Conservation (phyloP, 1,139 yeast species). For the Suhomyces choctaworum region DNA sequence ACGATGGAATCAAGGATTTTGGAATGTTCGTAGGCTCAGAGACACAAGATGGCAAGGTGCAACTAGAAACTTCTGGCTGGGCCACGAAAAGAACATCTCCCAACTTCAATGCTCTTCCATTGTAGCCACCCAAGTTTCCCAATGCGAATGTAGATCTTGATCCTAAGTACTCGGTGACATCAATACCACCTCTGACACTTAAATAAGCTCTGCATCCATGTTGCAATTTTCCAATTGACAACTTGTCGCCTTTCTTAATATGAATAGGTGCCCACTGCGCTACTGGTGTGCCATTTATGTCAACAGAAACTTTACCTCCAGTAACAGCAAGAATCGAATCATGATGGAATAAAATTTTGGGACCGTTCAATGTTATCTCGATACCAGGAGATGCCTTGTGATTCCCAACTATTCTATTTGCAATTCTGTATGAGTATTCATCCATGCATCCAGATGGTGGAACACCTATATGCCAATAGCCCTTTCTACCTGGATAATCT, state of each 20-base stretch:
- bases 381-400: constrained; percentile 79
- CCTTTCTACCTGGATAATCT: constrained; percentile 91
- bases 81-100: constrained; percentile 92
- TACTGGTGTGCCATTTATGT: constrained; percentile 60
- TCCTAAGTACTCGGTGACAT: constrained; percentile 90
- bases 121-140: constrained; percentile 92
- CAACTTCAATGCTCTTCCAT: constrained; percentile 85
- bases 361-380: constrained; percentile 87
- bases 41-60: constrained; percentile 70
- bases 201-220: constrained; percentile 88
- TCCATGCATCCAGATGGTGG: constrained; percentile 99
- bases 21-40: constrained; percentile 63
- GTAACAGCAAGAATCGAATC: constrained; percentile 77
- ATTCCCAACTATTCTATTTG: constrained; percentile 89
- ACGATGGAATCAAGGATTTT: constrained; percentile 56
- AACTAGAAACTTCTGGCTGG: constrained; percentile 67
- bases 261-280: constrained; percentile 66
- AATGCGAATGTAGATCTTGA: constrained; percentile 96
- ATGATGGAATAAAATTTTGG: constrained; percentile 78
- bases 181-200: constrained; percentile 90
- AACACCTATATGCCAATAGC: constrained; percentile 89
- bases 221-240: constrained; percentile 76
- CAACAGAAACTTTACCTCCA: constrained; percentile 76
- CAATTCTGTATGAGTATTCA: constrained; percentile 81
- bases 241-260: constrained; percentile 71